These are phyloP conservation scores for Saturnispora ahearnii DNA, from an alignment of 805 yeast species.

Conservation along the genomic window DNA sequence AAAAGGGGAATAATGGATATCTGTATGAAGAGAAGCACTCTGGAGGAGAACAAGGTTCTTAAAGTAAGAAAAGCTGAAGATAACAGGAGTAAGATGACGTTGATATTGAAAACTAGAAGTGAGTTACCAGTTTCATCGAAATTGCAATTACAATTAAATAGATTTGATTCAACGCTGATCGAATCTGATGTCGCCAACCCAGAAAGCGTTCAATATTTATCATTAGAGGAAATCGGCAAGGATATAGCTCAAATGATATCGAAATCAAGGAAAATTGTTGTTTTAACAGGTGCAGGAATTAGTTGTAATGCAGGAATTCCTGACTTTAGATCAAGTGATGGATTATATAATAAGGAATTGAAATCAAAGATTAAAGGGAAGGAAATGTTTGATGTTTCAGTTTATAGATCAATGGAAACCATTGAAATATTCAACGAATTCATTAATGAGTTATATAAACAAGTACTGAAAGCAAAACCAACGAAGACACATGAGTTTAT, in stretches of 20 bases:
- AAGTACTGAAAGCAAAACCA: slow-evolving; percentile 60
- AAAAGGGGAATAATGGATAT: background rate
- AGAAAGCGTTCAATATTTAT: slow-evolving; percentile 4
- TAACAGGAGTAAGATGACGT: background rate
- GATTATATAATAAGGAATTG: slow-evolving; percentile 50
- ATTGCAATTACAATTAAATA: slow-evolving; percentile 1
- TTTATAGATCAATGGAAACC: slow-evolving; percentile 61
- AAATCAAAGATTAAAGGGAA: slow-evolving; percentile 68
- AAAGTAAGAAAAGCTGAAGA: background rate
- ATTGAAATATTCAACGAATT: slow-evolving; percentile 74
- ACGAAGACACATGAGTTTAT: slow-evolving; percentile 81
- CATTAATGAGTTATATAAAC: slow-evolving; percentile 68
- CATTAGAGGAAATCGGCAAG: slow-evolving; percentile 3
- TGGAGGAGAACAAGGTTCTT: background rate
- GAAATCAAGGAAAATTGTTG: slow-evolving; percentile 47
- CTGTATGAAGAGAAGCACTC: background rate
- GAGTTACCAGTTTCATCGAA: background rate
- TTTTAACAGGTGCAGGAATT: slow-evolving; percentile 92
- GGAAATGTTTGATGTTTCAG: slow-evolving; percentile 81
- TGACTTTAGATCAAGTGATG: slow-evolving; percentile 79
- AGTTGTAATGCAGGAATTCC: slow-evolving; percentile 97
- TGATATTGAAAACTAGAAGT: background rate
- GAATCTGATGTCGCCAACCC: slow-evolving; percentile 4
- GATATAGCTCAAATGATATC: slow-evolving; percentile 34
- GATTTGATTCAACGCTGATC: slow-evolving; percentile 6